Evolutionary conservation across 805 yeast genomes (phyloP), one percentile per base, ranked within the genome.

Genomic region (Ogataea trehalophila): DNA sequence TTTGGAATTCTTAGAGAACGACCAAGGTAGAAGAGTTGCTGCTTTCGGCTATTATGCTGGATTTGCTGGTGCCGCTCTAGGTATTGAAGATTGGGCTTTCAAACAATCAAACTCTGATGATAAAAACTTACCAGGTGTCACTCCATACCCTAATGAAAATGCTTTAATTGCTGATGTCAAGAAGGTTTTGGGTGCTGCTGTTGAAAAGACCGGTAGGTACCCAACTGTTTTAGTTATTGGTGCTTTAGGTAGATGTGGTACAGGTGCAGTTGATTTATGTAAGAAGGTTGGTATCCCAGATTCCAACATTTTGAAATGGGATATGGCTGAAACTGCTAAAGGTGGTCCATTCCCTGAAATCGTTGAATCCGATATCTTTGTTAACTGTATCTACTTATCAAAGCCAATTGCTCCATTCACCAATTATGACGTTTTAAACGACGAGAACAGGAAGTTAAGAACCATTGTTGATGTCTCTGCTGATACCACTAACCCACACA

Each of bases 31-130:
- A 76, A 87, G 99, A 72, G 99, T 94, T 29, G 99, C 99, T 40
- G 99, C 99, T 8, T 94, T 94, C 66, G 99, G 99, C n/a, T 94
- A 80, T 75, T 92, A 92, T 68, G 99, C 99, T 40, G 99, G 99
- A n/a, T 94, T 94, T 67, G 99, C 98, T 6, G 99, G 99, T 62
- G 99, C 99, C 34, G 99, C 99, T 33, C 71, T 94, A 47, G 99
- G 99, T 61, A 75, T 92, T 44, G 80, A 80, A 67, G 96, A 90
- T 69, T 94, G 98, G 97, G 86, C 95, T 43, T 85, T 86, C 72
- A 92, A 92, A 69, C 92, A 87, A 68, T 69, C 81, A 36, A 84
- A 87, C 66, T 50, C 76, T 8, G 88, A 82, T 60, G 62, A 72
- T 46, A 80, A 82, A 65, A 81, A 88, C 54, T 74, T 94, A 57